Conservation (phyloP, 768 basidiomycete species). For the Nidula microcarpa region DNA sequence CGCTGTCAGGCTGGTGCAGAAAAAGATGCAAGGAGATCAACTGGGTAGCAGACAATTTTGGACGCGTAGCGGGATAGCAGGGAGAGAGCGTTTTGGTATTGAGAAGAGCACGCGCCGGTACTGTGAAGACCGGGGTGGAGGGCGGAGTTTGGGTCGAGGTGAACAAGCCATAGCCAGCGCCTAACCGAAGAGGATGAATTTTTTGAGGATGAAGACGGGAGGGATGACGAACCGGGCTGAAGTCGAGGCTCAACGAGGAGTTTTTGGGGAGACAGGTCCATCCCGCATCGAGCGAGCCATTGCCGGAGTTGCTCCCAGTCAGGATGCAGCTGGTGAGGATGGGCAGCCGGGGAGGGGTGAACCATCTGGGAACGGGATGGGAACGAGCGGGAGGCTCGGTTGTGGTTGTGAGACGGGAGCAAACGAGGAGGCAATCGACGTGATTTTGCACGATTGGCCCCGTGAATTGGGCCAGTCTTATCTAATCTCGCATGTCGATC, state of each 20-base stretch:
- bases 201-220: constrained; percentile 1
- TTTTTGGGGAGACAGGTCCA: constrained; percentile 33
- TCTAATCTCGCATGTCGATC: no score
- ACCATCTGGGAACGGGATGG: neutral
- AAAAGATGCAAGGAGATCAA: constrained; percentile 79
- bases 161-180: constrained; percentile 71
- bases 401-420: no score
- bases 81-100: constrained; percentile 67
- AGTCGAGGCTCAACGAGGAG: constrained; percentile 50
- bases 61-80: constrained; percentile 44
- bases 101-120: constrained; percentile 70
- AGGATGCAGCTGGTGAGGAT: constrained; percentile 44
- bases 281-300: constrained; percentile 52
- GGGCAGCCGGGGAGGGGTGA: neutral
- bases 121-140: constrained; percentile 55
- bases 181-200: constrained; percentile 22
- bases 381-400: neutral
- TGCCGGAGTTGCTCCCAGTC: constrained; percentile 14
- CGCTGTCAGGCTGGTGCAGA: constrained; percentile 52
- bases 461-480: no score
- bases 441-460: no score
- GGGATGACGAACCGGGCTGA: constrained; percentile 42
- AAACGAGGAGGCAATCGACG: no score
- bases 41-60: constrained; percentile 60
- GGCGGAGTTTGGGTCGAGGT: constrained; percentile 39